These are phyloP conservation scores for Tetradesmus lagerheimii DNA, from an alignment of 139 green algal species.

Conservation along the genomic window DNA sequence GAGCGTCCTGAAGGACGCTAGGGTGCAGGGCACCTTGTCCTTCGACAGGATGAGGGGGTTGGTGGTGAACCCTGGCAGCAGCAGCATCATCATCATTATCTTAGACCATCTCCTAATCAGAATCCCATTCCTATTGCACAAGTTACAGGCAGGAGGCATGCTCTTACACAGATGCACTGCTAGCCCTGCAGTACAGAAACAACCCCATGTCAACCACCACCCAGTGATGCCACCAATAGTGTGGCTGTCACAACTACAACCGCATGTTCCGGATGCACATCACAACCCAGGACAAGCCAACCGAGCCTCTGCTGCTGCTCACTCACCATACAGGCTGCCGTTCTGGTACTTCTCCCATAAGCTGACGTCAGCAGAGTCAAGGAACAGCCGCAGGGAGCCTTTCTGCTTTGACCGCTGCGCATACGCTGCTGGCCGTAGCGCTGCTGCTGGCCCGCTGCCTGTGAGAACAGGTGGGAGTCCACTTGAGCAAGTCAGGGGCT, in stretches of 20 bases:
- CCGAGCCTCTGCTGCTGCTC: neutral
- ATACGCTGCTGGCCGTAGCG: neutral
- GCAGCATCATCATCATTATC: neutral
- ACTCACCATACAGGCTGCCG: conserved; percentile 23
- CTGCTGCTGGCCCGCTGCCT: neutral
- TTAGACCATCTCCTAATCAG: conserved; percentile 33
- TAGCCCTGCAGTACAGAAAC: too few relatives aligned
- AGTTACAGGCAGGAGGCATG: too few relatives aligned
- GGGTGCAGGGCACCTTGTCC: conserved; percentile 73
- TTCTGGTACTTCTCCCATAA: conserved; percentile 54
- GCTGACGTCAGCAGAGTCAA: conserved; percentile 66
- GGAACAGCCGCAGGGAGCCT: conserved; percentile 64
- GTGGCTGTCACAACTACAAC: too few relatives aligned
- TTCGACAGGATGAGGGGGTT: conserved; percentile 85
- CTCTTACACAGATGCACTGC: too few relatives aligned
- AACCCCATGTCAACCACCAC: too few relatives aligned
- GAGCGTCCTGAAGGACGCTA: conserved; percentile 61
- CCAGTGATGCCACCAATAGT: too few relatives aligned
- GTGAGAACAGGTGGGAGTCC: neutral
- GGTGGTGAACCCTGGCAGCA: conserved; percentile 78
- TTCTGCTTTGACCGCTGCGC: neutral
- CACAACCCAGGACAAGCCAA: too few relatives aligned
- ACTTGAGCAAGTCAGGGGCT: too few relatives aligned
- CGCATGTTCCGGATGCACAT: too few relatives aligned
- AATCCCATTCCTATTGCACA: too few relatives aligned